Conservation (phyloP, 108 stramenopile species). For the Schizochytrium sp. region DNA sequence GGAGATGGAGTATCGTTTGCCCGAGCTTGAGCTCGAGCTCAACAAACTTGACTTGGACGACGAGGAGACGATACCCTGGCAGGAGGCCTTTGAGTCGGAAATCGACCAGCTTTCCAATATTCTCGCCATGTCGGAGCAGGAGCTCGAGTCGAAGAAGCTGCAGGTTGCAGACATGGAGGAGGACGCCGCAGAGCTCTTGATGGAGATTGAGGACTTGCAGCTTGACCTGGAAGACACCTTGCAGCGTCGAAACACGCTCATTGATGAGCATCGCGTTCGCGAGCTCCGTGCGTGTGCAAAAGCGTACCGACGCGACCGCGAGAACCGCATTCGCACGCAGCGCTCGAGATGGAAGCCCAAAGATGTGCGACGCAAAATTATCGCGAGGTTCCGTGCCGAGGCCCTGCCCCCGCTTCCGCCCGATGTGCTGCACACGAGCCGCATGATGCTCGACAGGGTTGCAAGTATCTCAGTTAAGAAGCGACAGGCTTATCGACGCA, state of each 20-base stretch:
- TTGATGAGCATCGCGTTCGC: background rate
- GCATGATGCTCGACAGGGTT: background rate
- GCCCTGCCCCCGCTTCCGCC: background rate
- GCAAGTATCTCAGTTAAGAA: background rate
- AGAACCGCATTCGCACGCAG: background rate
- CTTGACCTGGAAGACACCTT: background rate
- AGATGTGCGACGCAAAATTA: background rate
- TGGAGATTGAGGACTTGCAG: background rate
- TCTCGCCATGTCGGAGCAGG: background rate
- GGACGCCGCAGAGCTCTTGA: background rate
- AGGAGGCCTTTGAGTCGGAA: background rate
- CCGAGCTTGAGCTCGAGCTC: constrained; percentile 8
- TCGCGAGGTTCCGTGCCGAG: background rate
- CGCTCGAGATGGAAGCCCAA: background rate
- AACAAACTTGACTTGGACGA: background rate
- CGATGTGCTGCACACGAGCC: background rate
- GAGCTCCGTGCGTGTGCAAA: background rate
- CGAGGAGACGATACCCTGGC: background rate
- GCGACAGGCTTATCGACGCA: background rate
- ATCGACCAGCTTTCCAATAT: background rate
- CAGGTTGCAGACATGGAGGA: background rate
- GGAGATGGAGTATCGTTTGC: background rate
- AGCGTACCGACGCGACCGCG: background rate
- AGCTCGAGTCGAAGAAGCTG: background rate
- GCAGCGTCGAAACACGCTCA: background rate